Percentiles rank a stretch among this genome's conserved stretches.
These are phyloP conservation scores for Aspergillus eucalypticola DNA, from an alignment of 2,329 filamentous ascomycete species.

Conservation along the genomic window DNA sequence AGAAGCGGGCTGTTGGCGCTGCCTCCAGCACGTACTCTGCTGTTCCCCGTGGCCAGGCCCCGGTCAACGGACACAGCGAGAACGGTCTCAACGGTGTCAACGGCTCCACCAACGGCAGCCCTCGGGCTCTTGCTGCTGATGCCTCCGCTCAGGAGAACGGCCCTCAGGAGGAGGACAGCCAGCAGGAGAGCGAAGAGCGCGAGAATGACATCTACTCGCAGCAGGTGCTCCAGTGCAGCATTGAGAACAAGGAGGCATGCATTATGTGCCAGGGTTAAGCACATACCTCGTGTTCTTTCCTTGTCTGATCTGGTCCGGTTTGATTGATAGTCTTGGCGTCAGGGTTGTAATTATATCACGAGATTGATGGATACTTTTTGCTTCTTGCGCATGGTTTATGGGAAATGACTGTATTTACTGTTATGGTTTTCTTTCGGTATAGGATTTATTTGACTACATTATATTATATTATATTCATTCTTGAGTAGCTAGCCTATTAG, in stretches of 20 bases:
- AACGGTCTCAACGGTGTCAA: slow-evolving; percentile 12
- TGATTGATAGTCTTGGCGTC: slow-evolving; percentile 8
- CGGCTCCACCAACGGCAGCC: slow-evolving; percentile 13
- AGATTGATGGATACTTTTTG: slow-evolving; percentile 32
- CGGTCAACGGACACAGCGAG: slow-evolving; percentile 57
- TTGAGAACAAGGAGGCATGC: slow-evolving; percentile 93
- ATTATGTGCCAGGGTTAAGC: slow-evolving; percentile 92
- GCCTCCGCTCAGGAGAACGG: slow-evolving; percentile 48
- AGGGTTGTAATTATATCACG: slow-evolving; percentile 34
- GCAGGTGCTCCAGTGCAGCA: slow-evolving; percentile 88
- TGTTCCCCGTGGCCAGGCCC: slow-evolving; percentile 67
- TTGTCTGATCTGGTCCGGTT: background rate
- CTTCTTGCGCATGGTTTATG: slow-evolving; percentile 14
- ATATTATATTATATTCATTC: too few relatives aligned
- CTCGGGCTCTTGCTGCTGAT: slow-evolving; percentile 62
- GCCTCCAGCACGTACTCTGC: slow-evolving; percentile 60
- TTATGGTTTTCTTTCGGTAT: background rate
- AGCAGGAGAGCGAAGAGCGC: slow-evolving; percentile 69
- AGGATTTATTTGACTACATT: too few relatives aligned
- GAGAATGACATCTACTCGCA: slow-evolving; percentile 96
- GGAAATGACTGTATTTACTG: slow-evolving; percentile 12
- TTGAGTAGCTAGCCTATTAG: too few relatives aligned
- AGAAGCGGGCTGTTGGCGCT: slow-evolving; percentile 68
- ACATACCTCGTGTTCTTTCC: background rate
- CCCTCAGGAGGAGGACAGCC: slow-evolving; percentile 63